Base-by-base conservation (phyloP, 768 basidiomycete species). In the Stropharia rugosoannulata region DNA sequence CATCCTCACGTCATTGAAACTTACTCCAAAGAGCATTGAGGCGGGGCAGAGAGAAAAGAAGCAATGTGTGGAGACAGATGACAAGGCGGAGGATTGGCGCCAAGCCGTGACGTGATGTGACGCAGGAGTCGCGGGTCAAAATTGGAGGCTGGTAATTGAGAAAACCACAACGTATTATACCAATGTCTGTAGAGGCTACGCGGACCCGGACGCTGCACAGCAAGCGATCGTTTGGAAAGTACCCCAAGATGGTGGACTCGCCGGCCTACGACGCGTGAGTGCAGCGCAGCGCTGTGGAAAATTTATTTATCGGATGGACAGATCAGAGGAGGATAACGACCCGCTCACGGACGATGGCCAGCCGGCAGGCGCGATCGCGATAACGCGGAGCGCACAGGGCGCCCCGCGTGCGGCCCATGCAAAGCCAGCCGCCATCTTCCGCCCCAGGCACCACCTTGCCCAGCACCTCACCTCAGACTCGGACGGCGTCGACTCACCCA, bases 291-390 rank as follows among this genome's bases (percentile, higher is more conserved):
- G 19, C 49, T 6, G 36, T 11, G 36, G 11, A 18, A 56, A 42
- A 57, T 37, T 16, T 36, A 57, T 56, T 59, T 40, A 60, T 63
- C 59, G 38, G 64, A 59, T 60, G 47, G 42, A 55, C 67, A 89
- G 87, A 69, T 91, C 89, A 3, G 89, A 92, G 66, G 90, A 92
- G 73, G 90, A 93, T 80, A 93, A 93, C 67, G 90, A 92, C 68
- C 89, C 90, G 4, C 74, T 90, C 60, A 90, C 89, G 6, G 90
- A 92, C 76, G 90, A 90, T 65, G 83, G 73, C 79, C 74, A 19
- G 82, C 85, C 29, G 69, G 80, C 48, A 68, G 83, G 42, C 46
- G 78, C 82, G 59, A 69, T 67, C 59, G 56, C 64, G 42, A 59
- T 64, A 45, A 61, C 57, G 59, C 67, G 69, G 38, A 63, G 69